Base-by-base conservation (phyloP, 2,329 filamentous ascomycete species). In the Bipolaris zeicola region DNA sequence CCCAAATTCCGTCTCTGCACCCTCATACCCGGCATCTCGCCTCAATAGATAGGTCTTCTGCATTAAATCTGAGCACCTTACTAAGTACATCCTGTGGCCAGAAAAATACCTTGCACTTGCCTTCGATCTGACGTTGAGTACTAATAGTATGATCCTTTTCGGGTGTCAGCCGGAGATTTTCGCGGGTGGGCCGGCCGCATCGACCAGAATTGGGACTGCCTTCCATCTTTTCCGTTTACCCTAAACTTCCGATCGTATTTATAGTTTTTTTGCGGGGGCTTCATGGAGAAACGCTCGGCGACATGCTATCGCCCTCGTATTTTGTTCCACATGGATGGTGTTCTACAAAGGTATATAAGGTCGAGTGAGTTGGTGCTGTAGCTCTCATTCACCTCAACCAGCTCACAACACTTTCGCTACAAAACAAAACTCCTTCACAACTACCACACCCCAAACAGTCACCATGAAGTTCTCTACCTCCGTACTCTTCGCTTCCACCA, bases 391-490 rank as follows among this genome's bases (percentile, higher is more conserved):
- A 33, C 36, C 45, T 56, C 22, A 43, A 39, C 31, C 42, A 37
- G 47, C 53, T 42, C 33, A 43, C 39, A 39, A 37, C 45, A 50
- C 36, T 22, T 57, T 33, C 57, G 50, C 39, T 42, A 34, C 39
- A 45, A 44, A 24, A 52, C 16, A 20, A 26, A 42, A 33, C 34
- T 33, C 56, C 28, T 18, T 52, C 49, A 28, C 26, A 28, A 28
- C 26, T 1, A 10, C 28, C 26, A 45, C 55, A 50, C 56, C 10
- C 28, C 36, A 46, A 31, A 55, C 34, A 52, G 51, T 61, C 66
- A 73, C 65, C 11, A 74, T 74, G 72, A 68, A 70, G 58, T 71
- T 70, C 68, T 69, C 64, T 50, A 63, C 63, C 55, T 56, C 65
- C 48, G 47, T 63, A 57, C 42, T 68, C 38, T 58, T 64, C n/a